Conservation (phyloP, 768 basidiomycete genomes). For the Podaxis mareebaensis region DNA sequence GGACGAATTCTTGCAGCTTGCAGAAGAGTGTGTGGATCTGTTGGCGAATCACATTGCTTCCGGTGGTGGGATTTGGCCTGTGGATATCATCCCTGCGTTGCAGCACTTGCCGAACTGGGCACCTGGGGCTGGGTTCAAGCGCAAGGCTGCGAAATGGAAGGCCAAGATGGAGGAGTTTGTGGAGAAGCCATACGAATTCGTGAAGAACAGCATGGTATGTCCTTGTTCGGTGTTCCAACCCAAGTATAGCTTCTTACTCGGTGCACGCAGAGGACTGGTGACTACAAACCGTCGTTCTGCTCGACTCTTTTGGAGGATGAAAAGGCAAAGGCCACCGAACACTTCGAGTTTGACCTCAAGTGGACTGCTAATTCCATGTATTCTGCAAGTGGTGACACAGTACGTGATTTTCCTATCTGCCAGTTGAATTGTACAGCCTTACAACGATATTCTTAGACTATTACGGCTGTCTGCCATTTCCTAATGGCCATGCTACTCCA, state of each 20-base stretch:
- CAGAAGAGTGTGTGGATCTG: constrained; percentile 43
- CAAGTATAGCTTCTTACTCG: constrained; percentile 13
- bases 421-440: not conserved
- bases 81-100: constrained; percentile 50
- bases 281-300: constrained; percentile 41
- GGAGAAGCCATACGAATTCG: constrained; percentile 60
- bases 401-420: constrained; percentile 25
- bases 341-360: constrained; percentile 68
- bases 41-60: constrained; percentile 42
- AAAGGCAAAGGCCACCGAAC: constrained; percentile 31
- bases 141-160: constrained; percentile 62
- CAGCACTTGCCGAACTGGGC: constrained; percentile 63
- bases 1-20: constrained; percentile 41
- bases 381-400: constrained; percentile 64
- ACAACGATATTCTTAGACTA: constrained; percentile 37
- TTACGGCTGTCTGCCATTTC: constrained; percentile 59
- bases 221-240: constrained; percentile 4
- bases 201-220: constrained; percentile 58
- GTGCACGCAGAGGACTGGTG: constrained; percentile 39
- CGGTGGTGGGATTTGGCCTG: constrained; percentile 49
- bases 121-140: constrained; percentile 68
- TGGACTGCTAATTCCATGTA: constrained; percentile 90
- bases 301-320: constrained; percentile 58
- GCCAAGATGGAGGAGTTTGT: constrained; percentile 63
- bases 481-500: constrained; percentile 66